Conservation (phyloP, 1,139 yeast species). For the Suhomyces terraborum region DNA sequence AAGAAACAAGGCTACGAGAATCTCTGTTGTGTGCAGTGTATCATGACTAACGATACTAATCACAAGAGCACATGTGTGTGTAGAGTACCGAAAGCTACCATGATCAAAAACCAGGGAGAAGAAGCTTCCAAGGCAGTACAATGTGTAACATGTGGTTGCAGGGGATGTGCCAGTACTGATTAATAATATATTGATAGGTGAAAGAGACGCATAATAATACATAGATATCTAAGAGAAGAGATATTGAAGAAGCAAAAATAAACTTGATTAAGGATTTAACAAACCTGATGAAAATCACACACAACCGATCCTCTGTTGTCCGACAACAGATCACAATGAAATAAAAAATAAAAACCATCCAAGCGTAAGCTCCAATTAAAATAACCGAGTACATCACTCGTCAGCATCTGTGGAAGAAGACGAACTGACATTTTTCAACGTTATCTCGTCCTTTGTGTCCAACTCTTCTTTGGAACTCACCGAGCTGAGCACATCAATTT, state of each 20-base stretch:
- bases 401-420: conserved; percentile 13
- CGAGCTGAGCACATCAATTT: conserved; percentile 15
- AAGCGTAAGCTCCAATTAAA: background rate
- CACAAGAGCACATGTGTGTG: conserved; percentile 79
- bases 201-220: conserved; percentile 12
- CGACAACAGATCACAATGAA: conserved; percentile 9
- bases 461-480: conserved; percentile 12
- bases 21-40: conserved; percentile 81
- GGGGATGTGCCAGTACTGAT: conserved; percentile 86
- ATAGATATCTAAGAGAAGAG: conserved; percentile 2
- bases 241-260: conserved; percentile 5
- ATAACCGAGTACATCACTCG: conserved; percentile 5
- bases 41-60: conserved; percentile 61
- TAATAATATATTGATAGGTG: conserved; percentile 24
- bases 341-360: conserved; percentile 5
- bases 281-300: conserved; percentile 3
- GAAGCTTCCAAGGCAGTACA: conserved; percentile 44
- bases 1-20: conserved; percentile 87
- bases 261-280: conserved; percentile 1
- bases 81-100: conserved; percentile 70
- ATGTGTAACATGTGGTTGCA: conserved; percentile 87
- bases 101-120: conserved; percentile 33
- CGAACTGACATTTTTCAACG: conserved; percentile 4
- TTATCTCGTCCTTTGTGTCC: conserved; percentile 6
- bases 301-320: conserved; percentile 10